Evolutionary conservation across 129 eudicot species (phyloP).

Genomic region (carrot (Daucus carota)): DNA sequence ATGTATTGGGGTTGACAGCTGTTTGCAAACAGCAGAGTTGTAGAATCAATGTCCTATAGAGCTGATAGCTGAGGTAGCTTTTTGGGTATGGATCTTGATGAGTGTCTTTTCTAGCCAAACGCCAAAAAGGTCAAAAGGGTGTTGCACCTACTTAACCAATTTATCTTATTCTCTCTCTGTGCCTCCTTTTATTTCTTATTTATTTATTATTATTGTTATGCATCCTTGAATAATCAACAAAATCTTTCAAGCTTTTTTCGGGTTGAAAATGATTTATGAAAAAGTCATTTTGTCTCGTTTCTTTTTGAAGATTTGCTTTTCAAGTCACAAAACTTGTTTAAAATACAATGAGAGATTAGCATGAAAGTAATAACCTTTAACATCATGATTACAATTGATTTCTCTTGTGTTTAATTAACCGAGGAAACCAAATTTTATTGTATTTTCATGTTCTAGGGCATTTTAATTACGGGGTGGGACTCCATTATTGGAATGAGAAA

Average conservation of each 20-base stretch:
- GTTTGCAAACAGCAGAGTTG: not conserved
- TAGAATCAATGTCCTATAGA: conserved; percentile 4
- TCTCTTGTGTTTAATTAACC: no score
- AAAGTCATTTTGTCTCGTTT: not conserved
- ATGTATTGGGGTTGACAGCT: not conserved
- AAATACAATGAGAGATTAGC: no score
- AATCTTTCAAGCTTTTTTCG: not conserved
- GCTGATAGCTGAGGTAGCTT: not conserved
- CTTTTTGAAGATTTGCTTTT: not conserved
- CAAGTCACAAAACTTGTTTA: not conserved
- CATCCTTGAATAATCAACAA: not conserved
- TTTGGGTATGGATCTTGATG: conserved; percentile 26
- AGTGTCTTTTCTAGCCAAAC: conserved; percentile 34
- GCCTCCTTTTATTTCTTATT: not conserved
- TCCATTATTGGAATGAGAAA: no score
- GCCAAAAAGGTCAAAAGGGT: conserved; percentile 47
- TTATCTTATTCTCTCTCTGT: not conserved
- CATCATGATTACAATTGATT: no score
- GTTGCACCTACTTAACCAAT: conserved; percentile 31
- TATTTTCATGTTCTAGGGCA: no score
- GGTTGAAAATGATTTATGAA: not conserved
- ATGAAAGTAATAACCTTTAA: no score
- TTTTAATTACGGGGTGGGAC: no score
- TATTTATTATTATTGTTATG: not conserved
- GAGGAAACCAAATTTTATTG: no score